Percentiles rank a stretch among this genome's conserved stretches.
These are phyloP conservation scores for Scopulariopsis brevicaulis DNA, from an alignment of 2,329 filamentous ascomycete genomes.

Conservation along the genomic window DNA sequence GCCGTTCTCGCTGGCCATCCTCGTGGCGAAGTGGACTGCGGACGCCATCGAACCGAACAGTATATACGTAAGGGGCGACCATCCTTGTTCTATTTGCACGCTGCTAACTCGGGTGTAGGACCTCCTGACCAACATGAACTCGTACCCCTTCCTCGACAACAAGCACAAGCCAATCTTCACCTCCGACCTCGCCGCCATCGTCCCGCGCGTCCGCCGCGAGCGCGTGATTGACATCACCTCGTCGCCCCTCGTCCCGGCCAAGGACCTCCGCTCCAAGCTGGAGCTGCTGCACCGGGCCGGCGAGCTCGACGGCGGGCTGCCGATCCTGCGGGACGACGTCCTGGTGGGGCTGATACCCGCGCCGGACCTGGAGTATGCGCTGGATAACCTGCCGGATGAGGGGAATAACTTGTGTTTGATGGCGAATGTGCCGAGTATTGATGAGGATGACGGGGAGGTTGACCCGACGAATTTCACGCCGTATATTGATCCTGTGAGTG, in stretches of 20 bases:
- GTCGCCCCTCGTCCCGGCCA: slow-evolving; percentile 69
- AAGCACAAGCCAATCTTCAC: slow-evolving; percentile 90
- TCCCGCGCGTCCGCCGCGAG: slow-evolving; percentile 61
- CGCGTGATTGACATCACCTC: slow-evolving; percentile 80
- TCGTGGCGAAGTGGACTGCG: slow-evolving; percentile 97
- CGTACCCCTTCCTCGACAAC: slow-evolving; percentile 94
- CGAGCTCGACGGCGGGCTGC: slow-evolving; percentile 84
- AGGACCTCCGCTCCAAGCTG: slow-evolving; percentile 67
- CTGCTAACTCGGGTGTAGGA: slow-evolving; percentile 39
- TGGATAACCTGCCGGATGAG: slow-evolving; percentile 75
- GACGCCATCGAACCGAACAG: slow-evolving; percentile 89
- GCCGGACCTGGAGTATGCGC: slow-evolving; percentile 83
- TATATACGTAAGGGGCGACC: slow-evolving; percentile 58
- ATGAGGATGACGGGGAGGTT: slow-evolving; percentile 45
- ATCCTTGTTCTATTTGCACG: background rate
- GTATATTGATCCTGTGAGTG: slow-evolving; percentile 73
- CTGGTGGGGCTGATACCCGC: slow-evolving; percentile 88
- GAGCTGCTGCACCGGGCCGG: slow-evolving; percentile 73
- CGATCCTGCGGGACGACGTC: slow-evolving; percentile 67
- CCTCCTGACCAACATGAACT: slow-evolving; percentile 90
- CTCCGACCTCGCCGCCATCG: slow-evolving; percentile 76
- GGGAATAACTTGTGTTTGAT: slow-evolving; percentile 68
- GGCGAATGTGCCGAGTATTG: slow-evolving; percentile 53
- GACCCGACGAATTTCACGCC: slow-evolving; percentile 79
- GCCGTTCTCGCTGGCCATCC: slow-evolving; percentile 82